Conservation (phyloP, 2,329 filamentous ascomycete species). For the Ophiocordyceps camponoti-saundersi region DNA sequence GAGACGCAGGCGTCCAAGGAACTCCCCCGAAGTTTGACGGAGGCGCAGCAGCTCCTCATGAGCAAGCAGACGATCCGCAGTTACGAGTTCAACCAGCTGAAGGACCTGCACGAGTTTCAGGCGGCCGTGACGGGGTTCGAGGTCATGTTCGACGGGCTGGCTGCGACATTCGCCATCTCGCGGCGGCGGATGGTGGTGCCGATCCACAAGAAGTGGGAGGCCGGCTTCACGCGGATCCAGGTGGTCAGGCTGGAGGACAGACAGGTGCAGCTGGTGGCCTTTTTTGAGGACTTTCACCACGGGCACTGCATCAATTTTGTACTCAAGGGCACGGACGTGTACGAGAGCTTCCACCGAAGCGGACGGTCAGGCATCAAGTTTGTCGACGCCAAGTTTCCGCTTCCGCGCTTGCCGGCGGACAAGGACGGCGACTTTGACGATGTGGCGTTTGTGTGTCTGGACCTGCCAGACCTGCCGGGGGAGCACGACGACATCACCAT, state of each 20-base stretch:
- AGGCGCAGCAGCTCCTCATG: slow-evolving; percentile 43
- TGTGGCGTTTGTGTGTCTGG: slow-evolving; percentile 65
- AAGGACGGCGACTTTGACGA: slow-evolving; percentile 36
- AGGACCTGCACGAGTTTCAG: slow-evolving; percentile 65
- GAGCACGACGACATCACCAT: slow-evolving; percentile 88
- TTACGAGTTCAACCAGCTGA: slow-evolving; percentile 47
- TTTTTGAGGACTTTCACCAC: slow-evolving; percentile 77
- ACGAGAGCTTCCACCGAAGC: slow-evolving; percentile 49
- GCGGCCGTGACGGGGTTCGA: slow-evolving; percentile 62
- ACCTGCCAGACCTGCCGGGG: slow-evolving; percentile 74
- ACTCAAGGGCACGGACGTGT: slow-evolving; percentile 68
- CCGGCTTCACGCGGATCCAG: slow-evolving; percentile 62
- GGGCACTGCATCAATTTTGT: slow-evolving; percentile 81
- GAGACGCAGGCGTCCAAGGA: slow-evolving; percentile 48
- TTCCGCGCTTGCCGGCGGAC: slow-evolving; percentile 45
- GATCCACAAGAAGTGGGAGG: slow-evolving; percentile 90
- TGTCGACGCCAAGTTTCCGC: slow-evolving; percentile 78
- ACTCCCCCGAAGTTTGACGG: slow-evolving; percentile 42
- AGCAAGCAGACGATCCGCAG: slow-evolving; percentile 50
- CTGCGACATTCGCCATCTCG: slow-evolving; percentile 62
- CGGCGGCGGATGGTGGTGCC: slow-evolving; percentile 78
- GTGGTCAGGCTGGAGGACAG: slow-evolving; percentile 56
- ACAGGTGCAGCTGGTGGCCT: slow-evolving; percentile 62
- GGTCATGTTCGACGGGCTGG: slow-evolving; percentile 58
- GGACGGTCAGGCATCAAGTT: slow-evolving; percentile 60